Evolutionary conservation across 768 basidiomycete genomes (phyloP).

Genomic region (Pisolithus sp.): DNA sequence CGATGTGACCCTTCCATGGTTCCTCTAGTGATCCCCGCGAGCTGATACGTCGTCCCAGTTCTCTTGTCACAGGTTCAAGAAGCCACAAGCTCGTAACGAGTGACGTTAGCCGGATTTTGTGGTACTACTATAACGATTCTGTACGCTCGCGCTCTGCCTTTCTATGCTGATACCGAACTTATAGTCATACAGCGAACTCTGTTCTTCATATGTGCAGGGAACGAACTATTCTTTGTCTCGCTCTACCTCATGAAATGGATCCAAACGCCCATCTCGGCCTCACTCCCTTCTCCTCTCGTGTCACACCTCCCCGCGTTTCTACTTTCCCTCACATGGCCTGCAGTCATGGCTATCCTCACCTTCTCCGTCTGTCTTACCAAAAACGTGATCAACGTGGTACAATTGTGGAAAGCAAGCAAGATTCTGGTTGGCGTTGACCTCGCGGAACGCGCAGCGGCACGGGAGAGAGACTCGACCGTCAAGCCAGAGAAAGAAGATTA

Average conservation of each 20-base stretch:
- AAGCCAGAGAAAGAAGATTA: conserved; percentile 2
- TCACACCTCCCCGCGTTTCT: conserved; percentile 12
- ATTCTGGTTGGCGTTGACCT: conserved; percentile 91
- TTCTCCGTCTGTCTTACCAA: conserved; percentile 70
- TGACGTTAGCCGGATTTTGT: conserved; percentile 87
- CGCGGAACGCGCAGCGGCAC: conserved; percentile 69
- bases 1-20: not conserved
- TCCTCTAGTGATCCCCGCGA: not conserved
- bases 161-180: not conserved
- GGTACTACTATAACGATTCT: conserved; percentile 89
- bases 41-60: conserved; percentile 42
- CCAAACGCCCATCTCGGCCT: conserved; percentile 51
- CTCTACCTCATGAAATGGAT: conserved; percentile 92
- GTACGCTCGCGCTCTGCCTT: conserved; percentile 40
- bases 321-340: conserved; percentile 63
- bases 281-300: conserved; percentile 8
- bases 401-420: conserved; percentile 97
- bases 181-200: conserved; percentile 56
- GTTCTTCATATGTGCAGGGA: conserved; percentile 89
- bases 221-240: conserved; percentile 93
- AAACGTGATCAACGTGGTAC: conserved; percentile 92
- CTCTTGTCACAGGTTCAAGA: conserved; percentile 86
- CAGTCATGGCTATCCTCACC: conserved; percentile 56
- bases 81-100: conserved; percentile 92
- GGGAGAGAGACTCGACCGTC: conserved; percentile 25